A percentile compares a stretch with the other conserved stretches of the same genome.
Evolutionary conservation across 2,329 filamentous ascomycete genomes (phyloP).

Genomic region (Alternaria atra): DNA sequence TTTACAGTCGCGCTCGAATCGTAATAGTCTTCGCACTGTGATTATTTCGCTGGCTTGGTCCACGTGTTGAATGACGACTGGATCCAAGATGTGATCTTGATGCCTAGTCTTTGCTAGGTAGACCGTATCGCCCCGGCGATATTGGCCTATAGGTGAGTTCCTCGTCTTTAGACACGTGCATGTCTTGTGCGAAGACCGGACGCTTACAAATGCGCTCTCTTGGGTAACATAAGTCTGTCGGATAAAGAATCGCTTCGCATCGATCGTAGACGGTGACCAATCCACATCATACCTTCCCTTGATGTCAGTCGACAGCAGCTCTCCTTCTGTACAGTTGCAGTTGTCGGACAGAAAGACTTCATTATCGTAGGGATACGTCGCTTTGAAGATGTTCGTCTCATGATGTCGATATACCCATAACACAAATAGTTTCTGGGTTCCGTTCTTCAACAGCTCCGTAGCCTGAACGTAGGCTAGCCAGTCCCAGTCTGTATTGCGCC

Average conservation of each 20-base stretch:
- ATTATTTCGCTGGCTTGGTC: conserved; percentile 42
- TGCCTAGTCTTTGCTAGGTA: conserved; percentile 54
- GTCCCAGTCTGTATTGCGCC: conserved; percentile 63
- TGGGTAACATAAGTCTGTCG: conserved; percentile 72
- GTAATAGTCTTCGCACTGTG: conserved; percentile 62
- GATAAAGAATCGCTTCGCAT: conserved; percentile 65
- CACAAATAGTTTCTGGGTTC: conserved; percentile 64
- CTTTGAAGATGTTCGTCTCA: conserved; percentile 74
- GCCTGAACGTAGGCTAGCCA: conserved; percentile 78
- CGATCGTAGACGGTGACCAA: conserved; percentile 63
- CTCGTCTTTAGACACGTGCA: conserved; percentile 58
- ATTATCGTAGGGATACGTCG: conserved; percentile 73
- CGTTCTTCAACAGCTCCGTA: conserved; percentile 33
- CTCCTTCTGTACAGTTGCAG: conserved; percentile 70
- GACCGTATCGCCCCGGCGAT: conserved; percentile 67
- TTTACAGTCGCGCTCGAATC: conserved; percentile 55
- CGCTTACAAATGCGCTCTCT: conserved; percentile 69
- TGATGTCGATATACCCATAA: conserved; percentile 77
- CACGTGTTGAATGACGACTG: conserved; percentile 65
- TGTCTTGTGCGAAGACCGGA: conserved; percentile 63
- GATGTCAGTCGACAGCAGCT: conserved; percentile 65
- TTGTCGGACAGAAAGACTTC: conserved; percentile 81
- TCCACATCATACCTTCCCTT: conserved; percentile 66
- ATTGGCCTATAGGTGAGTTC: conserved; percentile 36
- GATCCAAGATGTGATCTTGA: conserved; percentile 60